Percentiles rank a stretch among this genome's conserved stretches.
Conservation (phyloP, 2,329 filamentous ascomycete species). For the Verticillium albo-atrum region DNA sequence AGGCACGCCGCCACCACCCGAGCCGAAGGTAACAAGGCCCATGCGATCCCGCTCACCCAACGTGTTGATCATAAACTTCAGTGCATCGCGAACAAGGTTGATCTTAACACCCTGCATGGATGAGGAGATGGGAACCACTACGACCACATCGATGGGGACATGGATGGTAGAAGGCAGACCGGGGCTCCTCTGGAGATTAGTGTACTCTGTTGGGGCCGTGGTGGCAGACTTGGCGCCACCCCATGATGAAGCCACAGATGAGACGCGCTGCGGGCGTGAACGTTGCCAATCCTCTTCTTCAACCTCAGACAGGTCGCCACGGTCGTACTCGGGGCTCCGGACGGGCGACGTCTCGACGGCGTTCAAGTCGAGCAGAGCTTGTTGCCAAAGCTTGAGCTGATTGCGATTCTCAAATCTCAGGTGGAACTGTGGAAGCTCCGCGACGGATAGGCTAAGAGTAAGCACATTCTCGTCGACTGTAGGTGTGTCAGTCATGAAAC, state of each 20-base stretch:
- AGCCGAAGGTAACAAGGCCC: conserved; percentile 96
- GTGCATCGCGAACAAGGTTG: conserved; percentile 82
- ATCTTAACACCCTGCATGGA: conserved; percentile 99
- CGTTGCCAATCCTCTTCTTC: conserved; percentile 88
- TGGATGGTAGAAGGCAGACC: conserved; percentile 57
- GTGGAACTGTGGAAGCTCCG: conserved; percentile 90
- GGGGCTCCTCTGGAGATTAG: conserved; percentile 57
- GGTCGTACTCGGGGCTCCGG: conserved; percentile 73
- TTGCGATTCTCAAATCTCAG: conserved; percentile 80
- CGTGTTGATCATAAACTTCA: conserved; percentile 86
- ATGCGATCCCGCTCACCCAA: conserved; percentile 92
- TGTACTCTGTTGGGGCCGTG: conserved; percentile 91
- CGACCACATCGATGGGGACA: conserved; percentile 90
- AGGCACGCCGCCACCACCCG: conserved; percentile 85
- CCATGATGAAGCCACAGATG: conserved; percentile 69
- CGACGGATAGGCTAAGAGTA: conserved; percentile 85
- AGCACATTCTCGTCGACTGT: conserved; percentile 72
- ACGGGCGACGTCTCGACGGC: conserved; percentile 59
- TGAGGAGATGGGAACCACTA: conserved; percentile 94
- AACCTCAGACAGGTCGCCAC: conserved; percentile 69
- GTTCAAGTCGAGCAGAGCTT: conserved; percentile 80
- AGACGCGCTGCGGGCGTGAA: conserved; percentile 63
- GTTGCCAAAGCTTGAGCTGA: conserved; percentile 87
- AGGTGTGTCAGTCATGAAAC: conserved; percentile 8
- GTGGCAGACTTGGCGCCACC: conserved; percentile 77